Base-by-base conservation (phyloP, 2,329 filamentous ascomycete species). In the Epicoccum sorghinum region DNA sequence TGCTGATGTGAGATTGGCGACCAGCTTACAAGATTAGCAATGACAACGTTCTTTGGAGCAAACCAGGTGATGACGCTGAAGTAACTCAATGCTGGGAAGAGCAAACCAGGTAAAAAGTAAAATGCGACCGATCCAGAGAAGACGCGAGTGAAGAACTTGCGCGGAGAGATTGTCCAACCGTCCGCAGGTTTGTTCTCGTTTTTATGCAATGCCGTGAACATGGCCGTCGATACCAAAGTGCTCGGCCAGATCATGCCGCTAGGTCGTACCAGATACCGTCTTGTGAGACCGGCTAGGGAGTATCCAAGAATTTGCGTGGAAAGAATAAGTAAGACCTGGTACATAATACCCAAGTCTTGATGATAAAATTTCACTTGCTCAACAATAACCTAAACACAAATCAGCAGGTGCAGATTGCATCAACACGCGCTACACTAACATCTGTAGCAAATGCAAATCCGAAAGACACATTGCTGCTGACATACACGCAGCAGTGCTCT, bases 181-280 rank as follows among this genome's bases (percentile, higher is more conserved):
- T 91, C 87, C 18, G 90, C 91, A 32, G 86, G 83, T 63, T 88
- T 89, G 72, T 95, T 96, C 68, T 93, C 88, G 57, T 91, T 87
- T 66, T 89, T 92, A 74, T 96, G 91, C 44, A 96, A 80, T 0
- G 90, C 93, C 4, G 87, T 88, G 66, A 96, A 95, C 89, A 96
- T 93, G 65, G 91, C 88, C 0, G 90, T 91, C 18, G 91, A 93
- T 82, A 93, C 92, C 44, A 96, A 79, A 0, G 91, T 96, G 22
- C 89, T 89, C 1, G 91, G 91, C 91, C 91, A 96, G 42, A 96
- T 91, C 89, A 96, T 96, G 55, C 90, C 90, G 58, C 89, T 90
- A 0, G 91, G 91, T 24, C 90, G 86, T 25, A 96, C 91, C 4
- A 96, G 81, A 70, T 92, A 95, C 44, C 89, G 85, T 52, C 91